phyloP scores from a whole-genome alignment of 2,329 filamentous ascomycete species.

The Periconia macrospinosa region DNA sequence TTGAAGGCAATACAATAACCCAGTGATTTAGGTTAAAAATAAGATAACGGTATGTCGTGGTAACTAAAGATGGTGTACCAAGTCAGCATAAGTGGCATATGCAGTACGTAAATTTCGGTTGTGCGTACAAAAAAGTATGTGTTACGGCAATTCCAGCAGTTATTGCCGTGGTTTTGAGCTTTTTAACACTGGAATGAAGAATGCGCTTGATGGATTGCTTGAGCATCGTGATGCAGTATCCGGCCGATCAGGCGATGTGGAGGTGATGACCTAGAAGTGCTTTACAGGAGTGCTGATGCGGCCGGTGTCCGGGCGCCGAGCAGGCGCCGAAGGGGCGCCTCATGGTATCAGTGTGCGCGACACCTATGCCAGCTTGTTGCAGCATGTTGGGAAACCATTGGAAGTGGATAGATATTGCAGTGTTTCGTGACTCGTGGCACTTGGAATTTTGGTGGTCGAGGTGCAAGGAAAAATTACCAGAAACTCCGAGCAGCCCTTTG shows the following conservation, averaged over 20 bases:
- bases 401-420: not conserved
- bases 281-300: not conserved
- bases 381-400: not conserved
- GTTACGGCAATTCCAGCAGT: not conserved
- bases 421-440: not conserved
- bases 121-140: not conserved
- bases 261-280: not conserved
- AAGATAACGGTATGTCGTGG: not conserved
- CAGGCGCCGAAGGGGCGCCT: too few relatives aligned
- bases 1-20: not conserved
- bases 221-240: not conserved
- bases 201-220: not conserved
- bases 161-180: not conserved
- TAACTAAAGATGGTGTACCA: not conserved
- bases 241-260: not conserved
- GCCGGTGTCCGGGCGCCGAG: not conserved
- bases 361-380: not conserved
- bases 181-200: not conserved
- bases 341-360: not conserved
- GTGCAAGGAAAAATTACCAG: not conserved
- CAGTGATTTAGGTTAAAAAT: not conserved
- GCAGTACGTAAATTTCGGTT: too few relatives aligned
- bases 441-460: not conserved
- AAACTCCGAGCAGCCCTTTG: not conserved
- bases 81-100: too few relatives aligned